Conservation (phyloP, 2,329 filamentous ascomycete genomes). For the Fusarium redolens region DNA sequence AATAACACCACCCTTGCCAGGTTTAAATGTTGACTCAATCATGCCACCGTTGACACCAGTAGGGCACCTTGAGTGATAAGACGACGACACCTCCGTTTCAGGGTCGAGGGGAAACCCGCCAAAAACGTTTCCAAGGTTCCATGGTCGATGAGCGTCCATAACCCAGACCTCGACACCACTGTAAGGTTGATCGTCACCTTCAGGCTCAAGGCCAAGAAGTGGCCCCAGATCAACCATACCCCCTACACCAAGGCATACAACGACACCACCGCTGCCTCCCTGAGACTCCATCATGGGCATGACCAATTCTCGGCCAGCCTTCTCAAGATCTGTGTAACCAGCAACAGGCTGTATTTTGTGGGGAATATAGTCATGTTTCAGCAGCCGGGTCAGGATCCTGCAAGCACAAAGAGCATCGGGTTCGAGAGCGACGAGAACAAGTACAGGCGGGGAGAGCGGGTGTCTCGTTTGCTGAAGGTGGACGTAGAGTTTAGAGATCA, state of each 20-base stretch:
- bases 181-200: slow-evolving; percentile 74
- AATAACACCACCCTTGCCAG: slow-evolving; percentile 86
- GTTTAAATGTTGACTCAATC: slow-evolving; percentile 77
- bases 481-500: slow-evolving; percentile 91
- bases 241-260: slow-evolving; percentile 92
- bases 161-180: slow-evolving; percentile 96
- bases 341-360: slow-evolving; percentile 97
- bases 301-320: slow-evolving; percentile 81
- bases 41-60: slow-evolving; percentile 78
- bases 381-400: slow-evolving; percentile 89
- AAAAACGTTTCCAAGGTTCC: slow-evolving; percentile 96
- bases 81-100: slow-evolving; percentile 58
- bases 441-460: slow-evolving; percentile 88
- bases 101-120: slow-evolving; percentile 73
- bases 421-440: slow-evolving; percentile 92
- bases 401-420: slow-evolving; percentile 96
- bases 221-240: slow-evolving; percentile 89
- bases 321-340: slow-evolving; percentile 89
- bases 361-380: slow-evolving; percentile 97
- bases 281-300: slow-evolving; percentile 86
- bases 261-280: slow-evolving; percentile 87
- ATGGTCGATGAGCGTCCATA: slow-evolving; percentile 89
- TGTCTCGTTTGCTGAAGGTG: slow-evolving; percentile 89
- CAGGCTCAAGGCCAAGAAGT: slow-evolving; percentile 75
- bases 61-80: slow-evolving; percentile 64